These are phyloP conservation scores for Solanum verrucosum DNA, from an alignment of 257 asterid genomes.

Conservation along the genomic window DNA sequence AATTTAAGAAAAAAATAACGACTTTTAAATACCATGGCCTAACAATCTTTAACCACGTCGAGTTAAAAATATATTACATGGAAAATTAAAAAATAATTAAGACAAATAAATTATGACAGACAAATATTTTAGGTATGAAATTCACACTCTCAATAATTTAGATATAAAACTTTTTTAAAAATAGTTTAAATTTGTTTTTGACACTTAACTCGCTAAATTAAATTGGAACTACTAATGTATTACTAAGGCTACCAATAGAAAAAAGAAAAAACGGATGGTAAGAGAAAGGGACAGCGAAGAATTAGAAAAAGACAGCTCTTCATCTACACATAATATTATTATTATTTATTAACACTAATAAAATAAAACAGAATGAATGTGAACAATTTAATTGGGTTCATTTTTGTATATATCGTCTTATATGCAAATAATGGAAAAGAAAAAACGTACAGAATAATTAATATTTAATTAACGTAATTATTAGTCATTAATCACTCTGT, in stretches of 20 bases:
- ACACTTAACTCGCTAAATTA: not conserved
- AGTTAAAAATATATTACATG: not conserved
- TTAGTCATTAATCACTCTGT: conserved; percentile 38
- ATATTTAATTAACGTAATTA: conserved; percentile 23
- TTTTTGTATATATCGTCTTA: not conserved
- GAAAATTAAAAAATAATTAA: too few species aligned
- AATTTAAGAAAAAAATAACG: rapidly evolving
- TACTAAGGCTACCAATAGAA: not conserved
- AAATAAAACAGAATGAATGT: not conserved
- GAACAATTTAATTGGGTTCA: not conserved
- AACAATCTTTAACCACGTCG: not conserved
- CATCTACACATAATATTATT: conserved; percentile 6
- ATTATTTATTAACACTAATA: not conserved
- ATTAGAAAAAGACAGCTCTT: conserved; percentile 50
- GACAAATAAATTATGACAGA: not conserved
- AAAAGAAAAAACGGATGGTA: conserved; percentile 28
- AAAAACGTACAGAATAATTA: conserved; percentile 2
- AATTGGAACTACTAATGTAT: not conserved
- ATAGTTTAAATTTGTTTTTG: rapidly evolving
- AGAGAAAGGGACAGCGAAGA: conserved; percentile 69
- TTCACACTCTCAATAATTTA: too few species aligned
- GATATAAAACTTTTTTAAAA: not conserved
- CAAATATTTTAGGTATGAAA: too few species aligned
- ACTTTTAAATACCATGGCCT: not conserved
- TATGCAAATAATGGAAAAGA: not conserved